Conservation (phyloP, 352 stramenopile species). For the Pythium aphanidermatum region DNA sequence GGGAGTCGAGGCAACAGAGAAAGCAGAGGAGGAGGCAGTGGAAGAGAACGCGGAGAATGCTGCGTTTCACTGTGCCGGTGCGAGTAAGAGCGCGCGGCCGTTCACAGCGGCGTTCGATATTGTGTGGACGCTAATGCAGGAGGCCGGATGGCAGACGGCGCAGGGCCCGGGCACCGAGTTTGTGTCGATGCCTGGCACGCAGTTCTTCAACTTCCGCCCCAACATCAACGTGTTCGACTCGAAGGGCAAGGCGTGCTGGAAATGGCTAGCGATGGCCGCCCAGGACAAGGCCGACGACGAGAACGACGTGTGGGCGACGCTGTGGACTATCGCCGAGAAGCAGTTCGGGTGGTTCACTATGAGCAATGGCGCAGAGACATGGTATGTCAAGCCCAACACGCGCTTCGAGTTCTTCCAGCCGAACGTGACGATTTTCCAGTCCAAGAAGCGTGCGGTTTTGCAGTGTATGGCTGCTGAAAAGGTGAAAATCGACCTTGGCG, state of each 20-base stretch:
- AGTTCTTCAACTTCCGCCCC: slow-evolving; percentile 79
- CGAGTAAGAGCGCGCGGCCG: slow-evolving; percentile 24
- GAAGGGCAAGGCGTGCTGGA: slow-evolving; percentile 75
- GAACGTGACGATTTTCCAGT: slow-evolving; percentile 81
- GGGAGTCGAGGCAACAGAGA: neutral
- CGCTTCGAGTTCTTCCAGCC: slow-evolving; percentile 61
- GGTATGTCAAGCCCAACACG: slow-evolving; percentile 69
- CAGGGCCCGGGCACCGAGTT: slow-evolving; percentile 52
- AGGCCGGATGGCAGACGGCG: slow-evolving; percentile 57
- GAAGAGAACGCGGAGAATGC: neutral
- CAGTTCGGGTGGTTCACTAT: slow-evolving; percentile 74
- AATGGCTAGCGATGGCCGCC: slow-evolving; percentile 45
- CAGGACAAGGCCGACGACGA: slow-evolving; percentile 21
- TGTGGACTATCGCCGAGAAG: slow-evolving; percentile 56
- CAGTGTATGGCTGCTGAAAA: slow-evolving; percentile 51
- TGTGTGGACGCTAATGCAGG: slow-evolving; percentile 43
- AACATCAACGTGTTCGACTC: slow-evolving; percentile 83
- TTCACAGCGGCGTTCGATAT: slow-evolving; percentile 40
- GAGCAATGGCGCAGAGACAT: slow-evolving; percentile 57
- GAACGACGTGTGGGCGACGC: slow-evolving; percentile 43
- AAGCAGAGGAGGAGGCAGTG: neutral
- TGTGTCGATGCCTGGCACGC: slow-evolving; percentile 65
- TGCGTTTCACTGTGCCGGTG: slow-evolving; percentile 8
- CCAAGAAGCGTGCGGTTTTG: slow-evolving; percentile 61
- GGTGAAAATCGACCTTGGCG: slow-evolving; percentile 50